Evolutionary conservation across 352 stramenopile genomes (phyloP).

Genomic region (Globisporangium polare): DNA sequence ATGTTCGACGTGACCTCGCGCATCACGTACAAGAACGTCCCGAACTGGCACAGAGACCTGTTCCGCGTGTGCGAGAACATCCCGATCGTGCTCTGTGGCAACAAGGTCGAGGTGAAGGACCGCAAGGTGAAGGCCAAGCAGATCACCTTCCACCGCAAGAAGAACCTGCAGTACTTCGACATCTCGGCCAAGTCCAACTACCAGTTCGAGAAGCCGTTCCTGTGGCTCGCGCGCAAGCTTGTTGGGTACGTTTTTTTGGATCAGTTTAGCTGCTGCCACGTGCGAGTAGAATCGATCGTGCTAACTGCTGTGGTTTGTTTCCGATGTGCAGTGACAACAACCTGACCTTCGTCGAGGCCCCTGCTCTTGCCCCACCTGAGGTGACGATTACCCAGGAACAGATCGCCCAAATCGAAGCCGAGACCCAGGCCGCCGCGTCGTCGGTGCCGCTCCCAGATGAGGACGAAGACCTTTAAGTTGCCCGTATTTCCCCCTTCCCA

Average conservation of each 20-base stretch:
- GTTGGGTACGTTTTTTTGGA: constrained; percentile 71
- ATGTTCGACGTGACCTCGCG: constrained; percentile 99
- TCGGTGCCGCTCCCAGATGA: constrained; percentile 95
- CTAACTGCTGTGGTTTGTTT: constrained; percentile 14
- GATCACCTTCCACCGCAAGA: constrained; percentile 99
- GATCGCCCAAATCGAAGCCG: constrained; percentile 90
- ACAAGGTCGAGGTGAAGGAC: constrained; percentile 99
- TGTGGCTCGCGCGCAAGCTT: constrained; percentile 99
- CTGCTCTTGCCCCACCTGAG: constrained; percentile 95
- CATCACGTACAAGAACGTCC: constrained; percentile 99
- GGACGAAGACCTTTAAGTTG: constrained; percentile 95
- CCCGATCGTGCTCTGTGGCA: constrained; percentile 98
- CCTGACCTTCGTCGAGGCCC: constrained; percentile 98
- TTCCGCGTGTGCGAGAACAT: constrained; percentile 99
- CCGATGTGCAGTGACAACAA: constrained; percentile 89
- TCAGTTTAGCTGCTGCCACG: background rate
- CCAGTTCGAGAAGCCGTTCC: constrained; percentile 99
- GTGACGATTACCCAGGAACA: constrained; percentile 94
- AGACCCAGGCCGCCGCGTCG: constrained; percentile 88
- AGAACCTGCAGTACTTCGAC: constrained; percentile 99
- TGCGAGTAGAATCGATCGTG: background rate
- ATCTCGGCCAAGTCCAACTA: constrained; percentile 99
- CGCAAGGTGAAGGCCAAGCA: constrained; percentile 99
- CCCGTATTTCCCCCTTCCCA: constrained; percentile 15
- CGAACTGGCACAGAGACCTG: constrained; percentile 99